Percentiles rank a stretch among this genome's conserved stretches.
phyloP scores from a whole-genome alignment of 2,329 filamentous ascomycete genomes.

The Stemphylium beticola region DNA sequence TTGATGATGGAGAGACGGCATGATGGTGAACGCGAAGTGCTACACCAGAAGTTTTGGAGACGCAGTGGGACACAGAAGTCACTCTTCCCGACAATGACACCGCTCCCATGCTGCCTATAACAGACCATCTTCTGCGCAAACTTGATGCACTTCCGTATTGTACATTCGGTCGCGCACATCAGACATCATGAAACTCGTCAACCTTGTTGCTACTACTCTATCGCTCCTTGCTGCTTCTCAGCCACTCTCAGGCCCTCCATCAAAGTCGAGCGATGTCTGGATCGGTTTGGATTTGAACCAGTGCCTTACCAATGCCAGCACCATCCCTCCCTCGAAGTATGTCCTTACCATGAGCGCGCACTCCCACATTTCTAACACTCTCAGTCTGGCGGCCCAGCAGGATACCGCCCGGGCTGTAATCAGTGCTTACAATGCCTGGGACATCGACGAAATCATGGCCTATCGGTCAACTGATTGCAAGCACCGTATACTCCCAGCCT shows the following conservation, averaged over 20 bases:
- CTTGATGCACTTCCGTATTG: neutral
- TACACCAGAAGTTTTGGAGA: too few species aligned
- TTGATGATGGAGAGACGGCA: too few species aligned
- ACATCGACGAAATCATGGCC: constrained; percentile 6
- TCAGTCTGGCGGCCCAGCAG: constrained; percentile 3
- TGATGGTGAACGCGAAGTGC: too few species aligned
- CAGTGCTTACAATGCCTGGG: constrained; percentile 9
- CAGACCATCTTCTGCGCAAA: neutral
- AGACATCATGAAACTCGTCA: neutral
- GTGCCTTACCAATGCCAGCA: neutral
- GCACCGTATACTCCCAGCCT: constrained; percentile 5
- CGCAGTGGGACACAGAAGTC: neutral
- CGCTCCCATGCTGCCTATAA: neutral
- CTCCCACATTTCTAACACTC: neutral
- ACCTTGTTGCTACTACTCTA: neutral
- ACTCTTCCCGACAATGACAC: neutral
- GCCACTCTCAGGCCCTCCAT: neutral
- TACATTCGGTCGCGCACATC: neutral
- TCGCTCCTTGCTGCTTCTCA: neutral
- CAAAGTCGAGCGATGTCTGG: neutral
- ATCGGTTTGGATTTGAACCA: neutral
- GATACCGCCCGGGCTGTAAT: constrained; percentile 7
- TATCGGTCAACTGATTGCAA: constrained; percentile 9
- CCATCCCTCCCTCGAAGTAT: neutral
- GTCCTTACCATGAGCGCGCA: neutral